Evolutionary conservation across 2,329 filamentous ascomycete species (phyloP).

Genomic region (Arthrobotrys conoides): DNA sequence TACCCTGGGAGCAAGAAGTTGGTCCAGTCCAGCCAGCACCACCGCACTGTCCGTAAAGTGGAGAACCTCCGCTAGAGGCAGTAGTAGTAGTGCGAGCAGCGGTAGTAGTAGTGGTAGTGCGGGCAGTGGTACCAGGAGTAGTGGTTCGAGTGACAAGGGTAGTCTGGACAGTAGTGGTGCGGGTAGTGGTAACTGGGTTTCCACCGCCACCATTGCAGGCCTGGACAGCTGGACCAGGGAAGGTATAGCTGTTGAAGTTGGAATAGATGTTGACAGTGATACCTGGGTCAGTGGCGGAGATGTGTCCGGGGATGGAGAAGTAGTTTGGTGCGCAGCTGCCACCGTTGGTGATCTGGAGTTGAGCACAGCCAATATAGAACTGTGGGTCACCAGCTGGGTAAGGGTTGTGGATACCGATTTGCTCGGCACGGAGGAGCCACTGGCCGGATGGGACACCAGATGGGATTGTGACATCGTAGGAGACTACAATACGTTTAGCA

Average conservation of each 20-base stretch:
- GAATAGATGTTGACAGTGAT: constrained; percentile 65
- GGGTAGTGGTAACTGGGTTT: constrained; percentile 13
- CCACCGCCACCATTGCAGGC: constrained; percentile 46
- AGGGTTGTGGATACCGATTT: constrained; percentile 65
- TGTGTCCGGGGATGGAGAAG: constrained; percentile 66
- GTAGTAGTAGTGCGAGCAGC: neutral
- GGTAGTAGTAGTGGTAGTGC: neutral
- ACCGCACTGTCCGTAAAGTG: constrained; percentile 58
- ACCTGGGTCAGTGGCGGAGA: constrained; percentile 64
- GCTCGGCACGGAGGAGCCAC: constrained; percentile 66
- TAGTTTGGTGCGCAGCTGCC: constrained; percentile 65
- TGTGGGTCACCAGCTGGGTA: constrained; percentile 65
- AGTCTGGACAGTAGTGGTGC: constrained; percentile 17
- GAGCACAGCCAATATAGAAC: constrained; percentile 66
- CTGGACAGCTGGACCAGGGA: constrained; percentile 64
- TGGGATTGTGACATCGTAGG: constrained; percentile 64
- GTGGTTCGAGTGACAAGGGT: constrained; percentile 44
- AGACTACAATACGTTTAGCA: constrained; percentile 24
- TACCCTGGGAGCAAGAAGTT: constrained; percentile 53
- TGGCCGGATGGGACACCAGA: constrained; percentile 65
- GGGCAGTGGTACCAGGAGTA: constrained; percentile 6
- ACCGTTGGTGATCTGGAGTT: constrained; percentile 65
- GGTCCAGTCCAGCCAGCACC: constrained; percentile 48
- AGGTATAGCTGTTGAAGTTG: constrained; percentile 66
- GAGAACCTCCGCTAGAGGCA: constrained; percentile 11